phyloP scores from a whole-genome alignment of 495 filamentous ascomycete genomes.

The Penicillium paradoxum region DNA sequence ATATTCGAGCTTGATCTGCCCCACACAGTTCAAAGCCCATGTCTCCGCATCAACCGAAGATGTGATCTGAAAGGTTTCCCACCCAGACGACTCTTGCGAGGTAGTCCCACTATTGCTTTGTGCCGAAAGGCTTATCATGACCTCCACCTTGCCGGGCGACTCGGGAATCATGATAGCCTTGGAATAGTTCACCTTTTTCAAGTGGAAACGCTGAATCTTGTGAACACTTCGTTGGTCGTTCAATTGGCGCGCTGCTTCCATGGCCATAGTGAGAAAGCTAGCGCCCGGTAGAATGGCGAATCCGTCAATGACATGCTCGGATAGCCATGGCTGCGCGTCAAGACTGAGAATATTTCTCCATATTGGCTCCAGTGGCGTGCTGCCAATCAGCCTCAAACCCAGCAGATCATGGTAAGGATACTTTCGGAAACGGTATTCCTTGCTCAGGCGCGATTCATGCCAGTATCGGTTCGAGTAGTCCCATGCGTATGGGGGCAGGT shows the following conservation, averaged over 20 bases:
- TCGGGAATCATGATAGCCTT: neutral
- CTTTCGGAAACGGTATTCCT: constrained; percentile 40
- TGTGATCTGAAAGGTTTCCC: neutral
- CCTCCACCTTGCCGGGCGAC: neutral
- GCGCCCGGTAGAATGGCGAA: constrained; percentile 23
- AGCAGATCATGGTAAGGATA: constrained; percentile 40
- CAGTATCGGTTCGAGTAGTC: constrained; percentile 33
- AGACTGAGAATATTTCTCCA: constrained; percentile 26
- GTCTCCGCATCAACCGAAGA: neutral
- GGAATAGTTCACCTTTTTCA: neutral
- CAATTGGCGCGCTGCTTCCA: constrained; percentile 2
- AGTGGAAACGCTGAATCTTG: neutral
- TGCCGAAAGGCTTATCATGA: neutral
- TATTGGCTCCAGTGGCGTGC: constrained; percentile 28
- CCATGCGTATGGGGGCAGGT: constrained; percentile 19
- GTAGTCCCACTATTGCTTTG: neutral
- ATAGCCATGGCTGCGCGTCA: constrained; percentile 13
- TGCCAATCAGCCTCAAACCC: constrained; percentile 32
- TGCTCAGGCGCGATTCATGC: constrained; percentile 36
- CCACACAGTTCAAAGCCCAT: neutral
- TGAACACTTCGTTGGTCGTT: neutral
- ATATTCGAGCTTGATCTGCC: neutral
- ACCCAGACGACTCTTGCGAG: neutral
- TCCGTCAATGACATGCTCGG: constrained; percentile 16
- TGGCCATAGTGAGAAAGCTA: constrained; percentile 33